phyloP scores from a whole-genome alignment of 108 stramenopile genomes.

The Aurantiochytrium sp. region DNA sequence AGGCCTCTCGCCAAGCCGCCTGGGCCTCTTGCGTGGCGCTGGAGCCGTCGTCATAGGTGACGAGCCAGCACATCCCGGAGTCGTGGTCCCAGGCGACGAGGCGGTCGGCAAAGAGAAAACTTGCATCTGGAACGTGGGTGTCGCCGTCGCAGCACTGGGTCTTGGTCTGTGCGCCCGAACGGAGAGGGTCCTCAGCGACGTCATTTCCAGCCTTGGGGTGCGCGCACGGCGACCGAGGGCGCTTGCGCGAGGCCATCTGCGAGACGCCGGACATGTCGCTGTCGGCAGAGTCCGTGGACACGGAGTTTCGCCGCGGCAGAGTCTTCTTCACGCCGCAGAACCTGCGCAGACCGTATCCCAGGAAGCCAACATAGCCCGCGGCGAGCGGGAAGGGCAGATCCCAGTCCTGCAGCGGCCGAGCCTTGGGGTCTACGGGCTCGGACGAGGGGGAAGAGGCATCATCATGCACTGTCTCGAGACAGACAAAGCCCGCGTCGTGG shows the following conservation, averaged over 20 bases:
- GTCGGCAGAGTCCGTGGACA: not conserved
- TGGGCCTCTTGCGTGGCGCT: not conserved
- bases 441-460: too few species aligned
- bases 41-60: not conserved
- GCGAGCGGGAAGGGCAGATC: slow-evolving; percentile 22
- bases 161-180: too few species aligned
- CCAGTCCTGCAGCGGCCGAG: not conserved
- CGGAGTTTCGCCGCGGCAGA: not conserved
- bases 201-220: too few species aligned
- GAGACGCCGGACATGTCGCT: not conserved
- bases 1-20: not conserved
- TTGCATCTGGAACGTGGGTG: slow-evolving; percentile 35
- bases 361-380: slow-evolving; percentile 49
- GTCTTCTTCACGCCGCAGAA: not conserved
- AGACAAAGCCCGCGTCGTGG: not conserved
- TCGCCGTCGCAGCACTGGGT: not conserved
- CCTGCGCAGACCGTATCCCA: slow-evolving; percentile 50
- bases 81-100: slow-evolving; percentile 44
- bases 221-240: not conserved
- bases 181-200: too few species aligned
- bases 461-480: not conserved
- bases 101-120: slow-evolving; percentile 42
- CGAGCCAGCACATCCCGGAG: slow-evolving; percentile 12
- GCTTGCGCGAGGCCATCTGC: not conserved
- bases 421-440: not conserved